Conservation (phyloP, 768 basidiomycete genomes). For the Tylopilus sp. region DNA sequence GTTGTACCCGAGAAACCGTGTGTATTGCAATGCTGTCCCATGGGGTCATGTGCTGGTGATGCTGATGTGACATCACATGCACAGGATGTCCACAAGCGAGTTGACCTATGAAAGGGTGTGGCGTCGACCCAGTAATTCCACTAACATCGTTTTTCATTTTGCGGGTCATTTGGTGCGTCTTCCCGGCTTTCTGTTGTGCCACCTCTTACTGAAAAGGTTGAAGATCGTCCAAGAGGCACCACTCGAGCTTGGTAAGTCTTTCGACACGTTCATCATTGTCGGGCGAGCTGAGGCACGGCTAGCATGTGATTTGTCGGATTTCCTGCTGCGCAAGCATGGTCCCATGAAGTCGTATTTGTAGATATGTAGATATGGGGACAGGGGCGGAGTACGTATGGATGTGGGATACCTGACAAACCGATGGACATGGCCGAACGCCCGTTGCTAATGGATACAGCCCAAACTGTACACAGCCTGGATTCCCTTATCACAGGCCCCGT, state of each 20-base stretch:
- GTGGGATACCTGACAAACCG: neutral
- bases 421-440: neutral
- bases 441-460: constrained; percentile 1
- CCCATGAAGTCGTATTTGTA: neutral
- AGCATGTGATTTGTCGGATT: constrained; percentile 27
- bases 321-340: constrained; percentile 17
- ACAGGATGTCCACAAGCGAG: constrained; percentile 15
- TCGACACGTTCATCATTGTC: neutral
- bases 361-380: neutral
- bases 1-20: constrained; percentile 24
- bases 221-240: constrained; percentile 31
- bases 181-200: neutral
- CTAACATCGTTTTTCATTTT: constrained; percentile 27
- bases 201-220: neutral
- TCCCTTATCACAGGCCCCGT: neutral
- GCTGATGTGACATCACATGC: neutral
- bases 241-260: constrained; percentile 26
- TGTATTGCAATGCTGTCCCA: neutral
- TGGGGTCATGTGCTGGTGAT: neutral
- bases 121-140: constrained; percentile 29
- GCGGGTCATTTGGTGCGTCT: constrained; percentile 29
- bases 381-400: neutral
- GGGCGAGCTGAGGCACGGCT: neutral
- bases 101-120: constrained; percentile 23
- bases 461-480: neutral